Conservation (phyloP, 495 filamentous ascomycete genomes). For the Podospora pseudocomata region DNA sequence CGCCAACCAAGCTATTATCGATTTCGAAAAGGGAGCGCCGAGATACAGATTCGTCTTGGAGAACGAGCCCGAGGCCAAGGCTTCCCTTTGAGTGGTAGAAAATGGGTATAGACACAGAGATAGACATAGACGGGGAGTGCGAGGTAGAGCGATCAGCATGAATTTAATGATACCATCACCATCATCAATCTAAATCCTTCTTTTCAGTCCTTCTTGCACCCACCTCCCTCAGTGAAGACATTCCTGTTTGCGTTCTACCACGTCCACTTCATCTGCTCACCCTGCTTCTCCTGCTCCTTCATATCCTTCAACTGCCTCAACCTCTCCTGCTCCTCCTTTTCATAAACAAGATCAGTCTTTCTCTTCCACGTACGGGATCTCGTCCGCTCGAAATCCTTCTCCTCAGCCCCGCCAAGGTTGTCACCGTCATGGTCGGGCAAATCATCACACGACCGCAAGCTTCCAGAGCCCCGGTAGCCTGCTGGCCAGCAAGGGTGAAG, state of each 20-base stretch:
- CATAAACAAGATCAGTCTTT: neutral
- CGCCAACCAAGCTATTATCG: constrained; percentile 63
- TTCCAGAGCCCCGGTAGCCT: neutral
- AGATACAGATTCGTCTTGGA: constrained; percentile 72
- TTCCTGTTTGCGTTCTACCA: neutral
- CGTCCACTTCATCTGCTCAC: neutral
- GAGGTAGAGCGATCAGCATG: neutral
- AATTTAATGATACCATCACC: neutral
- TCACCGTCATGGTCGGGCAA: neutral
- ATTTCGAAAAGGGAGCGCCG: constrained; percentile 66
- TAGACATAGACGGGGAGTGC: neutral
- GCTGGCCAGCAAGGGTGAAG: neutral
- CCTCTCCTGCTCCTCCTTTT: neutral
- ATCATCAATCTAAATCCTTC: neutral
- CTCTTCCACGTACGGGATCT: neutral
- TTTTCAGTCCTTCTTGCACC: neutral
- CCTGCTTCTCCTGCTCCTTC: neutral
- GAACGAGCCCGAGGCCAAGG: constrained; percentile 47
- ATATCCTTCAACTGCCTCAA: neutral
- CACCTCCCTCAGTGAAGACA: neutral
- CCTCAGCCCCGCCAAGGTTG: neutral
- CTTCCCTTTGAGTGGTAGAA: neutral
- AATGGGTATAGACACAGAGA: no score
- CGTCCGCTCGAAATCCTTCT: neutral
- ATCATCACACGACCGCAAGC: neutral